A percentile compares a stretch with the other conserved stretches of the same genome.
Conservation (phyloP, 768 basidiomycete species). For the Lactarius sp. region DNA sequence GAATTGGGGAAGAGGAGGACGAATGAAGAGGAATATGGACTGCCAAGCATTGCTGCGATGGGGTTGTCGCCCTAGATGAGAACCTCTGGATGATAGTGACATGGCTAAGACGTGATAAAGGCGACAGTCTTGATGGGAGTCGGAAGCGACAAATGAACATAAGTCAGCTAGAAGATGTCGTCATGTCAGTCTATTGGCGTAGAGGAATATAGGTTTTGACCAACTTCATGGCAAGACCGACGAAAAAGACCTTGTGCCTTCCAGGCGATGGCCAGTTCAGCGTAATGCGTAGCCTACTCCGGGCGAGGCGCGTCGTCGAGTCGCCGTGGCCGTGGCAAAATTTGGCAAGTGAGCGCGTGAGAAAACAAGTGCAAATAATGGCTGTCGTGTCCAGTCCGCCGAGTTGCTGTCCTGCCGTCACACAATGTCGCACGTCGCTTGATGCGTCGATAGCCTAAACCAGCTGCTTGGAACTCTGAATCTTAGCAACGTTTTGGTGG, state of each 20-base stretch:
- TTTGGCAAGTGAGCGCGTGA: background rate
- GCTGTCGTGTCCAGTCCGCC: too few relatives aligned
- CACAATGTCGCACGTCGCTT: background rate
- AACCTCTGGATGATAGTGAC: constrained; percentile 9
- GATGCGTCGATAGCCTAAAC: background rate
- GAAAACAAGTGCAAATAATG: constrained; percentile 15
- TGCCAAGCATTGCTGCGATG: constrained; percentile 8
- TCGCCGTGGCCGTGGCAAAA: background rate
- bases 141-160: constrained; percentile 70
- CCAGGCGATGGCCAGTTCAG: constrained; percentile 11
- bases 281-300: constrained; percentile 10
- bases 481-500: too few relatives aligned
- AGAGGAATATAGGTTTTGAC: constrained; percentile 25
- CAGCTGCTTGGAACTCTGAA: background rate
- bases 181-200: constrained; percentile 21
- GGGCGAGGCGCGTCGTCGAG: background rate
- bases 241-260: constrained; percentile 11
- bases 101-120: constrained; percentile 8
- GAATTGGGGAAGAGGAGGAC: background rate
- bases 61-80: constrained; percentile 10
- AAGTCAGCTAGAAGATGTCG: constrained; percentile 50
- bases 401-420: too few relatives aligned
- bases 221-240: constrained; percentile 50
- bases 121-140: constrained; percentile 44
- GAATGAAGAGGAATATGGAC: background rate